These are phyloP conservation scores for Malus sylvestris DNA, from an alignment of 306 rosid species.

Conservation along the genomic window DNA sequence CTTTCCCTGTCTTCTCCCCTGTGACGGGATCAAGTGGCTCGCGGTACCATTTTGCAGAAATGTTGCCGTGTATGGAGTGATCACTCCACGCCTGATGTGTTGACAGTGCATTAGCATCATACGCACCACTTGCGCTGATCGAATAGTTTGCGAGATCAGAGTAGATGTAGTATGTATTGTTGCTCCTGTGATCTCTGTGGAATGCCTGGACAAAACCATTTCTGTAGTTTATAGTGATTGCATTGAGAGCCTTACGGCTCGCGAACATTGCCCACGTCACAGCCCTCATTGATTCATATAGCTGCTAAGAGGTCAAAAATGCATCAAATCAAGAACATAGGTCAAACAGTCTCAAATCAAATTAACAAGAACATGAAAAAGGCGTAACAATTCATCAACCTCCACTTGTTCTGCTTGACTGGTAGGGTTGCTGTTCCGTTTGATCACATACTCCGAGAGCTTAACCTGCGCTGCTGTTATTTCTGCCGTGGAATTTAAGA, in stretches of 20 bases:
- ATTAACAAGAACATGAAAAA: slow-evolving; percentile 3
- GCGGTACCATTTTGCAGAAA: slow-evolving; percentile 79
- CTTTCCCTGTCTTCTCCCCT: slow-evolving; percentile 89
- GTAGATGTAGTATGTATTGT: slow-evolving; percentile 84
- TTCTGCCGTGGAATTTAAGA: slow-evolving; percentile 86
- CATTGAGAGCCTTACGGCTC: slow-evolving; percentile 80
- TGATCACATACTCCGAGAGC: slow-evolving; percentile 75
- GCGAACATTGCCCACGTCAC: slow-evolving; percentile 89
- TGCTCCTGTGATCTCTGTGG: slow-evolving; percentile 80
- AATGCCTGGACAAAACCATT: slow-evolving; percentile 97
- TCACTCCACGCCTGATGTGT: slow-evolving; percentile 56
- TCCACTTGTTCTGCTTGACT: slow-evolving; percentile 92
- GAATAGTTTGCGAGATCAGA: slow-evolving; percentile 87
- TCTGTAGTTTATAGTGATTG: slow-evolving; percentile 82
- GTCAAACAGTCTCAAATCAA: background rate
- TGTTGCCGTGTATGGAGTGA: slow-evolving; percentile 56
- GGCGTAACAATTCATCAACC: slow-evolving; percentile 33
- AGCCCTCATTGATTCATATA: slow-evolving; percentile 82
- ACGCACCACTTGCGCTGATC: slow-evolving; percentile 37
- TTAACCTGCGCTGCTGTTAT: slow-evolving; percentile 88
- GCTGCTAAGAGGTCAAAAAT: slow-evolving; percentile 49
- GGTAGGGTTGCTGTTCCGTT: slow-evolving; percentile 59
- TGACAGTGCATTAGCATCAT: slow-evolving; percentile 29
- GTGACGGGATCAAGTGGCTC: slow-evolving; percentile 88
- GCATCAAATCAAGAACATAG: slow-evolving; percentile 10